phyloP scores from a whole-genome alignment of 768 basidiomycete species.

The Lactarius vividus region DNA sequence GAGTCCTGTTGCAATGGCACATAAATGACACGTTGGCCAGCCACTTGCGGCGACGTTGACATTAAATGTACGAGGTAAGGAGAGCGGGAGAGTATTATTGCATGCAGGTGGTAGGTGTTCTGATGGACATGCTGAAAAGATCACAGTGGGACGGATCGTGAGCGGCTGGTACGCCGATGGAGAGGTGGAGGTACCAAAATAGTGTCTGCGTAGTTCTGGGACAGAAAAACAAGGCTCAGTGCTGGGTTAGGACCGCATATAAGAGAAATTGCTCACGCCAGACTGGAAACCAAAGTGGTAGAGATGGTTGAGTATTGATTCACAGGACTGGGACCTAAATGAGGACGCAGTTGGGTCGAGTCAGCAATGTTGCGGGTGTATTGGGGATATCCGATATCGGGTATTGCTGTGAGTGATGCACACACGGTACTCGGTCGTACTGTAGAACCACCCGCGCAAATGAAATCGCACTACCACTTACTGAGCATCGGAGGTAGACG shows the following conservation, averaged over 20 bases:
- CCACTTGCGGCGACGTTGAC: conserved; percentile 70
- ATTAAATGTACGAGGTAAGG: conserved; percentile 87
- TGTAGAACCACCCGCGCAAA: neutral
- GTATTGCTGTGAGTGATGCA: neutral
- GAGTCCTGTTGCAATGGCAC: conserved; percentile 76
- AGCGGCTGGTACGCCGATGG: conserved; percentile 11
- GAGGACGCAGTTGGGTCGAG: conserved; percentile 1
- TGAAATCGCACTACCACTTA: neutral
- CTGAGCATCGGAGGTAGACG: neutral
- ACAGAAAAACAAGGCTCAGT: neutral
- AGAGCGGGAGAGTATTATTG: conserved; percentile 83
- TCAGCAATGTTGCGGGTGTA: neutral
- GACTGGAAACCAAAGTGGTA: conserved; percentile 80
- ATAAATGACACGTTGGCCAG: conserved; percentile 66
- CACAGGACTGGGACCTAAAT: conserved; percentile 13
- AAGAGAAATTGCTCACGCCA: conserved; percentile 53
- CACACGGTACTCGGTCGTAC: neutral
- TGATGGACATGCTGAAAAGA: conserved; percentile 64
- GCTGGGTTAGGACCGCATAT: neutral
- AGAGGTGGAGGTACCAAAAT: conserved; percentile 48
- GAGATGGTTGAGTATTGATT: conserved; percentile 74
- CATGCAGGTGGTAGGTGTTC: conserved; percentile 73
- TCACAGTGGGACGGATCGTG: conserved; percentile 14
- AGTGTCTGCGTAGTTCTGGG: conserved; percentile 79
- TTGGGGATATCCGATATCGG: neutral